Conservation (phyloP, 345 rosid genomes). For the Trapa incisa region DNA sequence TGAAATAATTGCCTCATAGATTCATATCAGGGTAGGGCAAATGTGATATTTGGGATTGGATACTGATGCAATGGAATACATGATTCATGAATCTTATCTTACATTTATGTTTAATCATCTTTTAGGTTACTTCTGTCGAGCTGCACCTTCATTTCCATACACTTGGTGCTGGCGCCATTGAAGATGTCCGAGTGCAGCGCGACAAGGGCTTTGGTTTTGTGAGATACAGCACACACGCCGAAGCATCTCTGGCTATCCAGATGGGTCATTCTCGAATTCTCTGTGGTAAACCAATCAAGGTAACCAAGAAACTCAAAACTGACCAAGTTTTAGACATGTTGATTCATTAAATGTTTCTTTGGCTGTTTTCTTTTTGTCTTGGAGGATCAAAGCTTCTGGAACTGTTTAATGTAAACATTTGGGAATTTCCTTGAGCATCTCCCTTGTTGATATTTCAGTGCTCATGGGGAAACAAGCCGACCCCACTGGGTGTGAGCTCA, state of each 20-base stretch:
- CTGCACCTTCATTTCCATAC: conserved; percentile 69
- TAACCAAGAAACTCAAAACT: conserved; percentile 2
- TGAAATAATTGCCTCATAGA: not conserved
- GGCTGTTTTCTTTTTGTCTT: too few relatives aligned
- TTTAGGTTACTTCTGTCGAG: conserved; percentile 62
- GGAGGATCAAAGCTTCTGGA: too few relatives aligned
- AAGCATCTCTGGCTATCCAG: conserved; percentile 85
- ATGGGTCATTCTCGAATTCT: conserved; percentile 66
- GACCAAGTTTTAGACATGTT: not conserved
- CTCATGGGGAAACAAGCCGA: conserved; percentile 93
- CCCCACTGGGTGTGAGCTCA: conserved; percentile 72
- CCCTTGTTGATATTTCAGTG: conserved; percentile 36
- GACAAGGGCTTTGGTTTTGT: conserved; percentile 96
- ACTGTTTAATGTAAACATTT: not conserved
- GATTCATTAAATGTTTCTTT: not conserved
- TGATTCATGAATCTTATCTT: not conserved
- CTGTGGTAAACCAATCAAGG: conserved; percentile 72
- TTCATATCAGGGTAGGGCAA: not conserved
- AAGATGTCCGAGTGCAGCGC: conserved; percentile 86
- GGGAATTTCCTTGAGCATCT: not conserved
- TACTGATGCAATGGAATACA: not conserved
- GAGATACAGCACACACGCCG: conserved; percentile 63
- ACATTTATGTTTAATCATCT: not conserved
- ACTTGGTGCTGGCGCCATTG: conserved; percentile 71
- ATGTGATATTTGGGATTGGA: not conserved